Base-by-base conservation (phyloP, 176 grass and related monocot genomes). In the Echinochloa phyllopogon region DNA sequence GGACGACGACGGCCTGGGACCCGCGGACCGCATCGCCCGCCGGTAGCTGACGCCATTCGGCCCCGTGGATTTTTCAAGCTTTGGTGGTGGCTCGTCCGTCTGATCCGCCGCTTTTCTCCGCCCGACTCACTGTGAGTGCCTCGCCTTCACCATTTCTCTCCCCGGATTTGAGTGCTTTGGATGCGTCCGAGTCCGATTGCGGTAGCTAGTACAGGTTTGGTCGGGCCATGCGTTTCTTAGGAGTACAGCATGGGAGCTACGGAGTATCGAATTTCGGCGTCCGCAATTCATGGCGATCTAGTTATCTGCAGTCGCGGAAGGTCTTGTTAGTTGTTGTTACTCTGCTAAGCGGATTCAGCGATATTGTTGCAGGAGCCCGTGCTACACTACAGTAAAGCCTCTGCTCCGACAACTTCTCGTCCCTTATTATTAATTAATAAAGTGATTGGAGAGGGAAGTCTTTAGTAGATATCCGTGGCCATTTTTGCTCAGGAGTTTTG, bases 51-150 rank as follows among this genome's bases (percentile, higher is more conserved):
- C 43, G 24, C 65, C 81, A 76, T 25, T 70, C 52, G 82, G 62
- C 51, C 76, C 77, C 82, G 71, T 70, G 71, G 83, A 52, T 51
- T 51, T 50, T 48, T 33, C 77, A 66, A 73, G 43, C 39, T 36
- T 15, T 79, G 82, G 77, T 23, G 57, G 79, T 66, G 57, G 72
- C 78, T 86, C 57, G 66, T 74, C 79, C 65, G 43, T 74, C 79
- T 78, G 36, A 86, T 72, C 83, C 63, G 39, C 71, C 12, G 20
- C 24, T 58, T 62, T 21, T 64, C 36, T 53, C 48, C 27, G 61
- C 53, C 77, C 20, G 7, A 23, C 40, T 16, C 58, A 16, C 44
- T 82, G 88, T 89, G 74, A 89, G 82, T 65, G 4, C 16, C 23
- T 33, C 6, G 69, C 5, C 50, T 52, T 18, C 6, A 2, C 10